Evolutionary conservation across 1,284 basidiomycete genomes (phyloP).

Genomic region (Irpex sp.): DNA sequence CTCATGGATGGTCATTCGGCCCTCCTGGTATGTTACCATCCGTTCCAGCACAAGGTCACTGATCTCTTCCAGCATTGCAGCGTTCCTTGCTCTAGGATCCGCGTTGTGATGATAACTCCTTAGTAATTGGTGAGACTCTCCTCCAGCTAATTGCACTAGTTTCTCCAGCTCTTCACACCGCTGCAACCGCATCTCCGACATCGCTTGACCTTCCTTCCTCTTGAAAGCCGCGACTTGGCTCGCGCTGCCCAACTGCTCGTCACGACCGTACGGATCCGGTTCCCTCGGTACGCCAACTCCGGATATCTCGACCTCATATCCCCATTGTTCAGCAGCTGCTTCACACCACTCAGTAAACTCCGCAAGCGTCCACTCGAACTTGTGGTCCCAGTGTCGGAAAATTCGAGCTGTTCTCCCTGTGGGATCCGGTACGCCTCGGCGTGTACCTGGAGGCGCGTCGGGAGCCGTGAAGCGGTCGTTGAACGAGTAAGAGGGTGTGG

Average conservation of each 20-base stretch:
- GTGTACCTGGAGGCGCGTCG: constrained; percentile 37
- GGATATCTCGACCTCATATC: constrained; percentile 58
- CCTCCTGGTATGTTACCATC: constrained; percentile 51
- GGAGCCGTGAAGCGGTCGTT: constrained; percentile 82
- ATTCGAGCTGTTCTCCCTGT: constrained; percentile 70
- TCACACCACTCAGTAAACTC: constrained; percentile 80
- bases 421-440: constrained; percentile 69
- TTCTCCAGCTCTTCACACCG: constrained; percentile 25
- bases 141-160: constrained; percentile 22
- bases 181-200: constrained; percentile 29
- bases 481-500: constrained; percentile 89
- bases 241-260: constrained; percentile 61
- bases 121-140: constrained; percentile 46
- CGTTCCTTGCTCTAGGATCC: constrained; percentile 44
- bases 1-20: constrained; percentile 53
- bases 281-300: constrained; percentile 57
- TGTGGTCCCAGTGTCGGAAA: constrained; percentile 85
- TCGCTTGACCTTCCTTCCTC: constrained; percentile 35
- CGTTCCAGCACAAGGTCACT: constrained; percentile 43
- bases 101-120: constrained; percentile 45
- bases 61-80: constrained; percentile 44
- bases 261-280: constrained; percentile 66
- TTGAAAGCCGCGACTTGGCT: constrained; percentile 73
- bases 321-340: constrained; percentile 64
- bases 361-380: constrained; percentile 86